Evolutionary conservation across 768 basidiomycete species (phyloP), one percentile per base, ranked within the genome.

Genomic region (Amanita thiersii): DNA sequence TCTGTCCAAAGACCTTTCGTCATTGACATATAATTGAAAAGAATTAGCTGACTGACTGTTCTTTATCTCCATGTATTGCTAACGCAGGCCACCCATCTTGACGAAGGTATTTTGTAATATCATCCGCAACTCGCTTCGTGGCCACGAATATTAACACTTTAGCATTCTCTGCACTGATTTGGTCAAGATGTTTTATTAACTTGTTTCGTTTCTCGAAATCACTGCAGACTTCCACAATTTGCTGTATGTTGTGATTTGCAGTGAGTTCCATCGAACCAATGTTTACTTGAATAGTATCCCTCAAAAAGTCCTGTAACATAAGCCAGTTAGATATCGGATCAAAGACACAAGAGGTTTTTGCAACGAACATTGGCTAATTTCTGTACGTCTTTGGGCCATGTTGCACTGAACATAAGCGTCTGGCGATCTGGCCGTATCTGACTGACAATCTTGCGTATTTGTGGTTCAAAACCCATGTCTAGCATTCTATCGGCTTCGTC

Each of bases 381-480:
- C 66, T 99, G 96, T 3, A 99, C 96, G 55, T 99, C 96, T 65
- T 97, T 98, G 10, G 96, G 96, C 96, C 96, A 99, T 5, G 96
- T 99, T 9, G 96, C 96, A 40, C 91, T 96, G 73, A 99, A 99
- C 82, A 99, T 96, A 51, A 98, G 75, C 1, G 96, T 99, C 59
- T 99, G 96, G 55, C 96, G 79, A 69, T 99, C 96, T 31, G 96
- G 96, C 29, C 96, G 81, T 56, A 99, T 93, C 63, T 99, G 96
- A 52, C 82, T 72, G 51, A 98, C 88, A 50, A 99, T 97, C 69
- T 98, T 98, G 58, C 93, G 77, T 58, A 99, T 98, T 62, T 99
- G 96, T 40, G 96, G 96, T 67, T 99, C 96, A 68, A 99, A 99
- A 73, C 96, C 96, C 96, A 99, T 99, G 70, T 99, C 96, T 49